Evolutionary conservation across 192 early-diverging fungal genomes (phyloP).

Genomic region (Dispira simplex): DNA sequence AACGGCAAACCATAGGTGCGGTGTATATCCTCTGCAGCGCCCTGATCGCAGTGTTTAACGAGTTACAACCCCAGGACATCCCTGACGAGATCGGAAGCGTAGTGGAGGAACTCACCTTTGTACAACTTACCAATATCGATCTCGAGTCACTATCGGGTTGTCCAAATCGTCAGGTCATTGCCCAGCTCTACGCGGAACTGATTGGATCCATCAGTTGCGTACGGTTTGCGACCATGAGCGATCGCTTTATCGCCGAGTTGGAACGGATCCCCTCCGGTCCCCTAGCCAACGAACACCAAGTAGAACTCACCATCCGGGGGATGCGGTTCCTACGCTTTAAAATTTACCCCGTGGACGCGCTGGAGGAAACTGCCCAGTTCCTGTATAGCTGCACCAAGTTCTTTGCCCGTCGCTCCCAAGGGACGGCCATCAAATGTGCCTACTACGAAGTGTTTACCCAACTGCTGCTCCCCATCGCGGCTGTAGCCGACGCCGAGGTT

Average conservation of each 20-base stretch:
- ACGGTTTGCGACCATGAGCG: conserved; percentile 83
- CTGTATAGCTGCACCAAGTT: conserved; percentile 78
- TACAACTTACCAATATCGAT: conserved; percentile 71
- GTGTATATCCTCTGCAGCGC: conserved; percentile 82
- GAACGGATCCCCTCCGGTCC: conserved; percentile 47
- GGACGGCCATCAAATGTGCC: conserved; percentile 70
- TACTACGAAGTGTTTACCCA: conserved; percentile 84
- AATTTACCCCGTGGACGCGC: conserved; percentile 81
- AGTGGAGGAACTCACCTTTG: conserved; percentile 89
- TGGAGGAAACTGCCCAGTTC: conserved; percentile 95
- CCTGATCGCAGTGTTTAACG: conserved; percentile 68
- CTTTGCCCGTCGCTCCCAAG: conserved; percentile 63
- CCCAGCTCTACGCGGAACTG: conserved; percentile 83
- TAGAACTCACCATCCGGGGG: conserved; percentile 71
- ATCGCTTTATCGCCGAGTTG: conserved; percentile 82
- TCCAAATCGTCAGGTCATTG: conserved; percentile 69
- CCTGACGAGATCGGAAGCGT: conserved; percentile 70
- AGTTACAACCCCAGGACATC: conserved; percentile 51
- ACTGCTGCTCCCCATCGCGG: conserved; percentile 79
- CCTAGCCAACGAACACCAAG: conserved; percentile 51
- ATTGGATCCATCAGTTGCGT: conserved; percentile 82
- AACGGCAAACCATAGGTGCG: conserved; percentile 39
- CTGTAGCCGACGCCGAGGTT: conserved; percentile 82
- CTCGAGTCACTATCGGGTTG: conserved; percentile 56
- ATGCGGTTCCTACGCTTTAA: conserved; percentile 88